Conservation (phyloP, 345 rosid species). For the Excoecaria agallocha region DNA sequence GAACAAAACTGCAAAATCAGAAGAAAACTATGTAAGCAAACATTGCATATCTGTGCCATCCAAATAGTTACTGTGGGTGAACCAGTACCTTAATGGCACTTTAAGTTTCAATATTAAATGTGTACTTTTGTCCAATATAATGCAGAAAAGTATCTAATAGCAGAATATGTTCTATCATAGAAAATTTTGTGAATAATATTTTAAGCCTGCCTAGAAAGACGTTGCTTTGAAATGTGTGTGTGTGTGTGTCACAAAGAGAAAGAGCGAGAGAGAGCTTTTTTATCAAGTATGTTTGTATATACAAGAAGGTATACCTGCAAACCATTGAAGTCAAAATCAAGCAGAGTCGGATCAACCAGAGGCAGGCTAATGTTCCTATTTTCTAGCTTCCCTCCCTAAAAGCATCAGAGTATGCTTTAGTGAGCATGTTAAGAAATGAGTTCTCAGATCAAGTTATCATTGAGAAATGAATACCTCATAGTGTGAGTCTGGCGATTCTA, state of each 20-base stretch:
- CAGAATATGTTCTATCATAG: neutral
- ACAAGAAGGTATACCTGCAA: constrained; percentile 62
- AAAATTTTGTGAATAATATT: neutral
- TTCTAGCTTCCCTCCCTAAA: constrained; percentile 58
- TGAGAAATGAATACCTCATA: constrained; percentile 48
- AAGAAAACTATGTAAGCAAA: neutral
- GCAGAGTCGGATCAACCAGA: constrained; percentile 47
- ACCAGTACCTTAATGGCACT: neutral
- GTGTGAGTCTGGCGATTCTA: constrained; percentile 46
- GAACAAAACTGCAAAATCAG: no score
- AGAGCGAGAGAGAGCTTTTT: constrained; percentile 5
- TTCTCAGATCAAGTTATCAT: constrained; percentile 27
- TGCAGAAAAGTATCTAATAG: neutral
- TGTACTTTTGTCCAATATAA: neutral
- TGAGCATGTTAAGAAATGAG: constrained; percentile 10
- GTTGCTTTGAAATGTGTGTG: neutral
- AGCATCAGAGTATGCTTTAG: constrained; percentile 25
- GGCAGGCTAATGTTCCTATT: constrained; percentile 51
- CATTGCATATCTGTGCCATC: neutral
- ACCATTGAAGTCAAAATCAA: constrained; percentile 54
- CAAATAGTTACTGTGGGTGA: neutral
- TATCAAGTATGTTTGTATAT: constrained; percentile 10
- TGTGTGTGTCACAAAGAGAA: neutral
- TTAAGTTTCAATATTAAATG: neutral
- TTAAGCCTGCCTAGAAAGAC: neutral